phyloP scores from a whole-genome alignment of 2,329 filamentous ascomycete genomes.

The Cercospora janseana region DNA sequence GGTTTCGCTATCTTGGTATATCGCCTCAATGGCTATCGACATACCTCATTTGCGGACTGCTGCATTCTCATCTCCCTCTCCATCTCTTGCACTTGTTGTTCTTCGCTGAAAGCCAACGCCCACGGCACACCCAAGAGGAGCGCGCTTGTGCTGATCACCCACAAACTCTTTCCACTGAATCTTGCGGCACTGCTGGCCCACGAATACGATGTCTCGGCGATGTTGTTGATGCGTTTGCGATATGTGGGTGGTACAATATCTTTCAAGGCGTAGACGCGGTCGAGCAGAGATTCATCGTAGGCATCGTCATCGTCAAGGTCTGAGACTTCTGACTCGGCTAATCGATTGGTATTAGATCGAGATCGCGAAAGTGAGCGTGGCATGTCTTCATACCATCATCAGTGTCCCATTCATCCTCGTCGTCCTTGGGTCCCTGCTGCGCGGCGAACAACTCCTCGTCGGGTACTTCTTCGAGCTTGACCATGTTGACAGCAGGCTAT shows the following conservation, averaged over 20 bases:
- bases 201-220: constrained; percentile 52
- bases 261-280: constrained; percentile 45
- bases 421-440: constrained; percentile 62
- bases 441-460: constrained; percentile 86
- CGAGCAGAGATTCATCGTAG: constrained; percentile 45
- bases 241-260: constrained; percentile 48
- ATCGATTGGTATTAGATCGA: constrained; percentile 13
- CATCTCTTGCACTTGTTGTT: constrained; percentile 96
- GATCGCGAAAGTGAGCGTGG: not conserved
- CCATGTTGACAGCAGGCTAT: constrained; percentile 62
- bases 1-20: not conserved
- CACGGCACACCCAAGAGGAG: constrained; percentile 90
- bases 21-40: constrained; percentile 28
- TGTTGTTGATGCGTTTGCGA: constrained; percentile 43
- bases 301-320: constrained; percentile 63
- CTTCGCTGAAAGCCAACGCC: constrained; percentile 88
- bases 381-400: constrained; percentile 71
- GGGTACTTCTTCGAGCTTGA: constrained; percentile 93
- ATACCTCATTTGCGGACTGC: constrained; percentile 79
- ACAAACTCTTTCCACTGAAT: constrained; percentile 82
- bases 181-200: constrained; percentile 61
- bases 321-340: constrained; percentile 73
- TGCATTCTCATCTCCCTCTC: constrained; percentile 97
- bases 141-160: constrained; percentile 85
- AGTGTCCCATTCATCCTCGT: constrained; percentile 82